Evolutionary conservation across 495 filamentous ascomycete species (phyloP).

Genomic region (Penicillium chermesinum): DNA sequence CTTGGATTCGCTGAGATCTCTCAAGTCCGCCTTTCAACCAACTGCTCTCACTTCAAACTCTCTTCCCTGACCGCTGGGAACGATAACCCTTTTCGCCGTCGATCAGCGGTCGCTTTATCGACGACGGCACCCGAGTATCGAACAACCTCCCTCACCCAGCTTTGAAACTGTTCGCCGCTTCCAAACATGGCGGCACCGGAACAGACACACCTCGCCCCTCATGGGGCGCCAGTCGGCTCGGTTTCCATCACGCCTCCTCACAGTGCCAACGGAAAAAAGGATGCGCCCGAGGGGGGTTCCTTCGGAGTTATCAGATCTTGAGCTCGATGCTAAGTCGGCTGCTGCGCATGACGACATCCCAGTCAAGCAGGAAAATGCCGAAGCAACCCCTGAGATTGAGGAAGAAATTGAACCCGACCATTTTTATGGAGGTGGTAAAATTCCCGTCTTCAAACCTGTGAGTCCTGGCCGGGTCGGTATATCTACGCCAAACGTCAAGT

Average conservation of each 20-base stretch:
- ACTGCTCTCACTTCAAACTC: neutral
- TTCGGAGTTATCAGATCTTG: slow-evolving; percentile 44
- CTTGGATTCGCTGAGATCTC: slow-evolving; percentile 8
- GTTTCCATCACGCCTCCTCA: slow-evolving; percentile 44
- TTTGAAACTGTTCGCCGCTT: slow-evolving; percentile 8
- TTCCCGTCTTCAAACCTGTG: slow-evolving; percentile 91
- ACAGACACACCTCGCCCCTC: slow-evolving; percentile 24
- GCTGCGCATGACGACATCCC: slow-evolving; percentile 16
- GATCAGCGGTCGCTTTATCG: slow-evolving; percentile 47
- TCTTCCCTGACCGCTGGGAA: slow-evolving; percentile 48
- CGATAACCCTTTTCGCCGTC: slow-evolving; percentile 33
- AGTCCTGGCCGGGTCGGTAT: slow-evolving; percentile 26
- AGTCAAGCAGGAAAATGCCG: slow-evolving; percentile 32
- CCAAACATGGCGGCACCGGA: slow-evolving; percentile 35
- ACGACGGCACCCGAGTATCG: slow-evolving; percentile 32
- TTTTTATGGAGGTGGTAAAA: slow-evolving; percentile 76
- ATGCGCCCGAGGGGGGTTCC: slow-evolving; percentile 38
- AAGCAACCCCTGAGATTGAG: slow-evolving; percentile 29
- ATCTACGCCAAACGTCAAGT: neutral
- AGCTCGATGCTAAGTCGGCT: slow-evolving; percentile 34
- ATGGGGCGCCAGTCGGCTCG: slow-evolving; percentile 24
- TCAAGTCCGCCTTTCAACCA: neutral
- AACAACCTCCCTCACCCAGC: slow-evolving; percentile 9
- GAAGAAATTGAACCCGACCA: slow-evolving; percentile 72
- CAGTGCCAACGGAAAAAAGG: slow-evolving; percentile 42